These are phyloP conservation scores for Podila horticola DNA, from an alignment of 192 early-diverging fungal species.

Conservation along the genomic window DNA sequence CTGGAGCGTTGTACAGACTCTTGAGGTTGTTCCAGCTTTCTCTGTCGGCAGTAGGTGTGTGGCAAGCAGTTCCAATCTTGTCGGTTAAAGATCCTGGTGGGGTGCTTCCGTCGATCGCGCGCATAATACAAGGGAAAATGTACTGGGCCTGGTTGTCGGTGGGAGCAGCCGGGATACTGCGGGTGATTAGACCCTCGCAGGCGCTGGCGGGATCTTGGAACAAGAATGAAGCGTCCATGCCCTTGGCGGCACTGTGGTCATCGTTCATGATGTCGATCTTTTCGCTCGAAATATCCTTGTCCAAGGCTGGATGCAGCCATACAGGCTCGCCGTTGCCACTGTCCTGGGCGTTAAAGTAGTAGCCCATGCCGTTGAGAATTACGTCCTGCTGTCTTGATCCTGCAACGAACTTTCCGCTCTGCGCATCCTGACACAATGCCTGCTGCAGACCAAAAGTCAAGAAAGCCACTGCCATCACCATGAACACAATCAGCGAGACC, in stretches of 20 bases:
- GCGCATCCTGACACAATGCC: constrained; percentile 56
- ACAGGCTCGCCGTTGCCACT: constrained; percentile 53
- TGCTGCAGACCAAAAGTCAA: constrained; percentile 80
- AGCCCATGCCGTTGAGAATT: constrained; percentile 72
- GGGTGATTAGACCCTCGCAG: constrained; percentile 59
- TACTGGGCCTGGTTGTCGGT: constrained; percentile 35
- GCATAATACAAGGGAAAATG: constrained; percentile 73
- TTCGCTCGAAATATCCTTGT: constrained; percentile 34
- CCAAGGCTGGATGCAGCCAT: constrained; percentile 52
- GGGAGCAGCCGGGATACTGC: constrained; percentile 19
- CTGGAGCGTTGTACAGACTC: constrained; percentile 57
- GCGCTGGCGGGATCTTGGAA: constrained; percentile 75
- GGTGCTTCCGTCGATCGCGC: constrained; percentile 55
- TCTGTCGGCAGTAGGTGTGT: constrained; percentile 59
- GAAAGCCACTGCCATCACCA: constrained; percentile 82
- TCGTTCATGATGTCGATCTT: constrained; percentile 61
- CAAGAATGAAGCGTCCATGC: constrained; percentile 78
- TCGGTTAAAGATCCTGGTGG: constrained; percentile 55
- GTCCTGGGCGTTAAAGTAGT: constrained; percentile 59
- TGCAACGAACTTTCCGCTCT: constrained; percentile 51
- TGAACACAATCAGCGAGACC: constrained; percentile 78
- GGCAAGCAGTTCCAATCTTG: constrained; percentile 64
- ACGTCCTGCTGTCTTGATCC: constrained; percentile 61
- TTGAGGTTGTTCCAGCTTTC: constrained; percentile 55
- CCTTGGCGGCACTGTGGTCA: constrained; percentile 62